Conservation (phyloP, 2,329 filamentous ascomycete genomes). For the Hymenoscyphus fructigenus region DNA sequence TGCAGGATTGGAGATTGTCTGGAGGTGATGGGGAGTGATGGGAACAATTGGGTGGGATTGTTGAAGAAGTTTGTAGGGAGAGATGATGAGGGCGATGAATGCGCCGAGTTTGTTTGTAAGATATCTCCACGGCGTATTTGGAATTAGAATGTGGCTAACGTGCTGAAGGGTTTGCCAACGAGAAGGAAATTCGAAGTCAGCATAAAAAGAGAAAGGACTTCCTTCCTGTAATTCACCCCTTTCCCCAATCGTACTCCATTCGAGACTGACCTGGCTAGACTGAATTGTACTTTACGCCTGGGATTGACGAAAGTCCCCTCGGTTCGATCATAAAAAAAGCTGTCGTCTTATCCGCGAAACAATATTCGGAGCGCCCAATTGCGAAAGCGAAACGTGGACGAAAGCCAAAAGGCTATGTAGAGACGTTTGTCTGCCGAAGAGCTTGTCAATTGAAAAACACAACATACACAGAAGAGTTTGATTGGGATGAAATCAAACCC, state of each 20-base stretch:
- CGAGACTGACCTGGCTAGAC: constrained; percentile 52
- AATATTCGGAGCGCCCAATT: constrained; percentile 65
- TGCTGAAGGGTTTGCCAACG: constrained; percentile 73
- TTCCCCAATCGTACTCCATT: constrained; percentile 9
- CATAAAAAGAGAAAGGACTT: constrained; percentile 80
- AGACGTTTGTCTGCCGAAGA: constrained; percentile 84
- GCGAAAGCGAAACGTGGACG: constrained; percentile 73
- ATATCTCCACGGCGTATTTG: background rate
- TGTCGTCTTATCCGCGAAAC: constrained; percentile 69
- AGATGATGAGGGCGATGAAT: constrained; percentile 72
- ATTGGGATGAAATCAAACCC: constrained; percentile 64
- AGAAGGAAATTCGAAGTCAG: constrained; percentile 83
- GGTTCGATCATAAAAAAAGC: constrained; percentile 90
- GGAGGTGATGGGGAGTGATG: constrained; percentile 78
- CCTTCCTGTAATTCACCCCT: constrained; percentile 55
- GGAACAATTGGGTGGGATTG: constrained; percentile 86
- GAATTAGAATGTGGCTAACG: constrained; percentile 12
- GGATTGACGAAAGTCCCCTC: constrained; percentile 84
- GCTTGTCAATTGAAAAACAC: constrained; percentile 87
- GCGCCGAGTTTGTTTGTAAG: constrained; percentile 77
- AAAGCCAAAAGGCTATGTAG: constrained; percentile 59
- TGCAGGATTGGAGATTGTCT: constrained; percentile 81
- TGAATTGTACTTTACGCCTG: constrained; percentile 86
- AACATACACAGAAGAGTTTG: constrained; percentile 87
- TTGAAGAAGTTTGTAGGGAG: constrained; percentile 79